phyloP scores from a whole-genome alignment of 1,139 yeast genomes.

The Candida smagusa region DNA sequence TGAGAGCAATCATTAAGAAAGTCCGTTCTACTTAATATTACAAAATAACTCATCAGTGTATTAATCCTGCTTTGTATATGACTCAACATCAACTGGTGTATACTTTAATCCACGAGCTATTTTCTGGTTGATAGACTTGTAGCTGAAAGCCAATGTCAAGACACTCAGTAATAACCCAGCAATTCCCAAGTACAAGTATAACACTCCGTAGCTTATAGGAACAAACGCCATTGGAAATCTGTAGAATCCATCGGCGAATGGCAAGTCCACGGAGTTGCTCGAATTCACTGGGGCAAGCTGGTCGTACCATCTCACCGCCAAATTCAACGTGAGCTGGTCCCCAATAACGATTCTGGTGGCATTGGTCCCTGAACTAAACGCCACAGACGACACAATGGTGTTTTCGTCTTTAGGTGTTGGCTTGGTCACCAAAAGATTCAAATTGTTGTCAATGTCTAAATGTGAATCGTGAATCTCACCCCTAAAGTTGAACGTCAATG shows the following conservation, averaged over 20 bases:
- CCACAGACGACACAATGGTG: constrained; percentile 52
- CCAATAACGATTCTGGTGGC: constrained; percentile 67
- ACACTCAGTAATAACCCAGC: constrained; percentile 24
- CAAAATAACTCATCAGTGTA: too few relatives aligned
- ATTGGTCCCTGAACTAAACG: constrained; percentile 62
- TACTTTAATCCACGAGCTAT: constrained; percentile 3
- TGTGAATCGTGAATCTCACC: constrained; percentile 71
- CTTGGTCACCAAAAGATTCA: constrained; percentile 54
- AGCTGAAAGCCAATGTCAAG: constrained; percentile 23
- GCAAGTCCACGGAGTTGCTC: constrained; percentile 19
- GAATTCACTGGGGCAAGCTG: constrained; percentile 22
- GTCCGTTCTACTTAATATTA: background rate
- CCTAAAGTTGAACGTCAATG: constrained; percentile 62
- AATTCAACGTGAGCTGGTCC: constrained; percentile 52
- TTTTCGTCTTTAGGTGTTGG: constrained; percentile 31
- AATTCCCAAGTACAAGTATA: constrained; percentile 21
- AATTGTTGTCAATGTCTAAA: constrained; percentile 58
- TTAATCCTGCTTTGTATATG: constrained; percentile 3
- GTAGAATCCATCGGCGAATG: constrained; percentile 43
- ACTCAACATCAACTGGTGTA: constrained; percentile 23
- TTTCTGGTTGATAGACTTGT: constrained; percentile 21
- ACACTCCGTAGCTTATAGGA: constrained; percentile 25
- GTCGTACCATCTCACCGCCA: constrained; percentile 60
- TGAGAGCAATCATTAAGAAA: constrained; percentile 40
- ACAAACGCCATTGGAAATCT: constrained; percentile 30